Base-by-base conservation (phyloP, 202 grass and related monocot species). In the Dendrocalamus latiflorus region DNA sequence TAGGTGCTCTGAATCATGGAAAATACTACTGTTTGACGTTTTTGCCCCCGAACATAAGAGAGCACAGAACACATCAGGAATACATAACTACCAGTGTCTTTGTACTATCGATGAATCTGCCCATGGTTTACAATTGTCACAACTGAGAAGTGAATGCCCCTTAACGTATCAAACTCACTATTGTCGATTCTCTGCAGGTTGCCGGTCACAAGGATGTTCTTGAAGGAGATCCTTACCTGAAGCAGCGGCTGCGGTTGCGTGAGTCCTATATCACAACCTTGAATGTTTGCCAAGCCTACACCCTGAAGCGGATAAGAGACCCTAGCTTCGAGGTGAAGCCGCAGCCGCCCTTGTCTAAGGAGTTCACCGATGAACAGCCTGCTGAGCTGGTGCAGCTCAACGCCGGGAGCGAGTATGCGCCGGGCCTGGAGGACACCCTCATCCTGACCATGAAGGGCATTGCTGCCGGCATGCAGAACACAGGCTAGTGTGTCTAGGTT, bases 361-460 rank as follows among this genome's bases (percentile, higher is more conserved):
- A 98, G 65, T 82, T 81, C 21, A 49, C 22, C 2, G 83, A 91
- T 61, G 78, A 71, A 9, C 75, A 85, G 55, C 81, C 91, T 2
- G 91, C 86, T 0, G 83, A 91, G 84, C 77, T 93, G 68, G 96
- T 93, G 81, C 90, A 95, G 59, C 44, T 98, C 81, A 98, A 98
- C 75, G 66, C 74, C 1, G 83, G 50, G 20, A 98, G 93, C n/a
- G 96, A 98, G 76, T 95, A 95, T 37, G 93, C 84, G 1, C 95
- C 95, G 22, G 95, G 95, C 25, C 82, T 95, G 68, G 95, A 98
- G 83, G 95, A 98, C 88, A 98, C 95, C 45, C 95, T 98, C 79
- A 98, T 98, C 82, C 83, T 98, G 36, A 98, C 95, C 54, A 98
- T 98, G 95, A 98, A 98, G 91, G 95, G 95, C 57, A 95, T 98